phyloP scores from a whole-genome alignment of 1,139 yeast genomes.

The Protomyces inundatus region DNA sequence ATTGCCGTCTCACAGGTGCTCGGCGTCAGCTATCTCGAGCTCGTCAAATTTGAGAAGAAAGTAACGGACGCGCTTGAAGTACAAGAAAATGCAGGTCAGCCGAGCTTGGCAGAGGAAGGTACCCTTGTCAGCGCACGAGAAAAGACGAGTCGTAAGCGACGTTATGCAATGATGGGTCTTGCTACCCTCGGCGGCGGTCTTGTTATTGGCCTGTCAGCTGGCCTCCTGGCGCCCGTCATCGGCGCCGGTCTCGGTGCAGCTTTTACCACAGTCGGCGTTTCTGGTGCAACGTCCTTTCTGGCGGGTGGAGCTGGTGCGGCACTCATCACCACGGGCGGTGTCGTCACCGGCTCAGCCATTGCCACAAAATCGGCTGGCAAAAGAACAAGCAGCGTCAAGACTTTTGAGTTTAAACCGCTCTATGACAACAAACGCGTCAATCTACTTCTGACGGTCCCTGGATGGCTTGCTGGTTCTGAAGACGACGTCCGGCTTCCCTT shows the following conservation, averaged over 20 bases:
- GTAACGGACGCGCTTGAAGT: conserved; percentile 85
- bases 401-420: conserved; percentile 88
- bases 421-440: conserved; percentile 88
- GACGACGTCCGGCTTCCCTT: conserved; percentile 97
- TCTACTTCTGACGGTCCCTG: conserved; percentile 83
- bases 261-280: conserved; percentile 83
- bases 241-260: conserved; percentile 99
- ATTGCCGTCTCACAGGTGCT: conserved; percentile 60
- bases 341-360: conserved; percentile 82
- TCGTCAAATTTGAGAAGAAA: conserved; percentile 82
- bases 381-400: conserved; percentile 85
- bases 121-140: conserved; percentile 61
- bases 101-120: conserved; percentile 59
- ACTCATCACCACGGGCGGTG: conserved; percentile 85
- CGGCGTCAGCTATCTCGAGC: conserved; percentile 57
- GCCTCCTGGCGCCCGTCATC: conserved; percentile 91
- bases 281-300: conserved; percentile 84
- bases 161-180: conserved; percentile 81
- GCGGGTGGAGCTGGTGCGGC: conserved; percentile 98
- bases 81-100: conserved; percentile 58
- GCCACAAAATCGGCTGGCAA: conserved; percentile 80
- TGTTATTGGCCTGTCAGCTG: conserved; percentile 91
- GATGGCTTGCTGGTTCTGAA: conserved; percentile 94
- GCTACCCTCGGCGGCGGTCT: conserved; percentile 97
- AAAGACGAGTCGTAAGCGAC: conserved; percentile 57